These are phyloP conservation scores for Trametes cingulata DNA, from an alignment of 768 basidiomycete genomes.

Conservation along the genomic window DNA sequence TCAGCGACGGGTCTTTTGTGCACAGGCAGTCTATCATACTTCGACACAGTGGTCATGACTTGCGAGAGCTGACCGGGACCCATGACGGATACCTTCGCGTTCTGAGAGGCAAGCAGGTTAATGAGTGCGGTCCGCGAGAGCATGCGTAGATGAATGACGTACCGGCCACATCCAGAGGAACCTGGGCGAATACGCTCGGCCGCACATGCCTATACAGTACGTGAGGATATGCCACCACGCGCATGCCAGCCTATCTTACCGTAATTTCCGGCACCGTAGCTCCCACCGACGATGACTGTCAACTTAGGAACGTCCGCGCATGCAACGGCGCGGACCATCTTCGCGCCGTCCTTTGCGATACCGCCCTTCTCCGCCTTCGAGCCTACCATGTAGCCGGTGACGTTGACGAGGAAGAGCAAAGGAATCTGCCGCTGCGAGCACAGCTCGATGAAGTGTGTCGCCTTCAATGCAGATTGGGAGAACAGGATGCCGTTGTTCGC, in stretches of 20 bases:
- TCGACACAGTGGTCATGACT: conserved; percentile 90
- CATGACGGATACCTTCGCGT: conserved; percentile 94
- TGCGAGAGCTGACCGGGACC: conserved; percentile 90
- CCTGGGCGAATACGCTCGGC: conserved; percentile 90
- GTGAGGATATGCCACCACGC: conserved; percentile 11
- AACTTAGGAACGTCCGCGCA: conserved; percentile 94
- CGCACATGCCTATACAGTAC: conserved; percentile 76
- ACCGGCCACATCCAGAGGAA: conserved; percentile 99
- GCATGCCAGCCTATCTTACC: conserved; percentile 46
- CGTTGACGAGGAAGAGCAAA: conserved; percentile 90
- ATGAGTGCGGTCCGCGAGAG: background rate
- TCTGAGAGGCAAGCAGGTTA: conserved; percentile 42
- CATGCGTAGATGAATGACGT: conserved; percentile 32
- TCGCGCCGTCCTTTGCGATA: conserved; percentile 94
- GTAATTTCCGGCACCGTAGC: conserved; percentile 95
- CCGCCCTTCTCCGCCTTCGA: conserved; percentile 93
- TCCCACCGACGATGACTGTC: conserved; percentile 90
- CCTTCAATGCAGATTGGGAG: conserved; percentile 91
- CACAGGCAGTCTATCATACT: conserved; percentile 43
- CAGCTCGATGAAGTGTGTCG: conserved; percentile 92
- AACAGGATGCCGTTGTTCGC: conserved; percentile 96
- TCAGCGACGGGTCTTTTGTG: background rate
- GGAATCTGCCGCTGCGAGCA: conserved; percentile 92
- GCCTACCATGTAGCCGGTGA: conserved; percentile 98
- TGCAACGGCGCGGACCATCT: conserved; percentile 95